Conservation (phyloP, 345 rosid genomes). For the Isatis tinctoria region DNA sequence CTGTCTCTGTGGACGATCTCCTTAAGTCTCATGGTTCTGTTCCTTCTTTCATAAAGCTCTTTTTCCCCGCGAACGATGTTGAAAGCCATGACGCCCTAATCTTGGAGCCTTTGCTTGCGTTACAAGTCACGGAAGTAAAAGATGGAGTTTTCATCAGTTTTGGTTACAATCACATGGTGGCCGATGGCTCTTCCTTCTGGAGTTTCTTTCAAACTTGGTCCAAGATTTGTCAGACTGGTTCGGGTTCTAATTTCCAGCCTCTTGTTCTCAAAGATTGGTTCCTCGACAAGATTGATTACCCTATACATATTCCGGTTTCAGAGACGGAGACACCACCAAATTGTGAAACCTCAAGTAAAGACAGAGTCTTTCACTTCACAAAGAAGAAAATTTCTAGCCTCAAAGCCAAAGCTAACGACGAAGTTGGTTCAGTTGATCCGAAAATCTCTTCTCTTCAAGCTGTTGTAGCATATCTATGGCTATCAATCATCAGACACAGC, state of each 20-base stretch:
- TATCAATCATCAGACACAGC: neutral
- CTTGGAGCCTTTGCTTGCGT: conserved; percentile 37
- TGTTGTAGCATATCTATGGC: conserved; percentile 31
- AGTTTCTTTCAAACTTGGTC: conserved; percentile 47
- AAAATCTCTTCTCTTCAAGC: conserved; percentile 37
- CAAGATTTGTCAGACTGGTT: conserved; percentile 23
- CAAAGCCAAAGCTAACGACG: conserved; percentile 36
- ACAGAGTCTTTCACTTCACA: conserved; percentile 34
- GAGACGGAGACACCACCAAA: neutral
- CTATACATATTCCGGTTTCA: conserved; percentile 31
- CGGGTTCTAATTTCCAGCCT: neutral
- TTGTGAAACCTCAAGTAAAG: conserved; percentile 4
- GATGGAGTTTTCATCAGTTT: conserved; percentile 48
- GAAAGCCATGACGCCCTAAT: conserved; percentile 12
- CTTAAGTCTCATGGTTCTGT: conserved; percentile 29
- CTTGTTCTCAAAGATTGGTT: conserved; percentile 28
- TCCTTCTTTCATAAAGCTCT: neutral
- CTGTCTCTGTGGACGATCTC: conserved; percentile 28
- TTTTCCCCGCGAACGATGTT: conserved; percentile 37
- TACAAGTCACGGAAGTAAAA: conserved; percentile 41
- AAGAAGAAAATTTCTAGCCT: conserved; percentile 22
- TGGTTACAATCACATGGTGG: conserved; percentile 36
- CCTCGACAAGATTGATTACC: neutral
- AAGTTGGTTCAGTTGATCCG: neutral
- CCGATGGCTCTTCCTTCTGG: conserved; percentile 46